Base-by-base conservation (phyloP, 2,329 filamentous ascomycete genomes). In the Alternaria rosae region DNA sequence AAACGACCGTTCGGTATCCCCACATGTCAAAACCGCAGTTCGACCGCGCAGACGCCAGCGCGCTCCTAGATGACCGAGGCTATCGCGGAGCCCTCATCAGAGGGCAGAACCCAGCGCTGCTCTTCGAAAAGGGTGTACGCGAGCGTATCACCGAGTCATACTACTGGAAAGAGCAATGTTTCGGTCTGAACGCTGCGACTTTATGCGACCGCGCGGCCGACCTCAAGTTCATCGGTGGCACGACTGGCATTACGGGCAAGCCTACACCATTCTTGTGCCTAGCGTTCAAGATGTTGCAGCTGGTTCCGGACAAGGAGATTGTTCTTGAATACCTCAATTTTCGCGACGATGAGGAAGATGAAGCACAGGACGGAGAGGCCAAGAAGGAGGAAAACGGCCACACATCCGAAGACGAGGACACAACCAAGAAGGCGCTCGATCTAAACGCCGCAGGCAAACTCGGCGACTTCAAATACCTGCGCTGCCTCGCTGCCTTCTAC, bases 131-230 rank as follows among this genome's bases (percentile, higher is more conserved):
- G 79, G 91, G 93, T 42, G 93, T 97, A 68, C 92, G 92, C 76
- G 95, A 99, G 81, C 93, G 95, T 76, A 97, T 99, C 80, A 89
- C 94, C 70, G 93, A 97, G 76, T 92, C 89, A 55, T 96, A 97
- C 82, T 99, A 97, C 84, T 99, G 93, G 91, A 97, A 97, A 81
- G 95, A 98, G 82, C 94, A 97, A 82, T 97, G 95, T 79, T 99
- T 98, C 81, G 95, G 92, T 43, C 86, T 99, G 68, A 99, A 98
- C 82, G 87, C 87, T 4, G 89, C 89, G 1, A 90, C 88, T 0
- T 79, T 99, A 6, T 91, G 97, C 72, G 92, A 97, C 82, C 92
- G 95, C 67, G 94, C 96, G 0, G 91, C 93, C 25, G 91, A 94
- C 71, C 87, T 99, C 48, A 86, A 83, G 51, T 95, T 91, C 79